Conservation (phyloP, 1,139 yeast genomes). For the Taphrina confusa region DNA sequence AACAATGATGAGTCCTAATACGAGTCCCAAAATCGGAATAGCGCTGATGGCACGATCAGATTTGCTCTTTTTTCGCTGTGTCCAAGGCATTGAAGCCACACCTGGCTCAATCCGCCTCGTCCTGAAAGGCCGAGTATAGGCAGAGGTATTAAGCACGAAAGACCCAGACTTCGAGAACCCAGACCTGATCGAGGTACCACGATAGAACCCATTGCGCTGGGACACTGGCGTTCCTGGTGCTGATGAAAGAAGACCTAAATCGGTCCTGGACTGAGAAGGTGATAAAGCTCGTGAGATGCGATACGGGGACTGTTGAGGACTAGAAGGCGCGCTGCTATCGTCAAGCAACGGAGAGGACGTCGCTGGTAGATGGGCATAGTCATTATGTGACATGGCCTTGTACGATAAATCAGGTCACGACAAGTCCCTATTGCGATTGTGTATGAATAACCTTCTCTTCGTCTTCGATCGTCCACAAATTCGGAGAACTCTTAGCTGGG, state of each 20-base stretch:
- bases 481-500: too few relatives aligned
- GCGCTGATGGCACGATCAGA: conserved; percentile 6
- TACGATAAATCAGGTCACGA: too few relatives aligned
- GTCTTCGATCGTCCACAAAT: too few relatives aligned
- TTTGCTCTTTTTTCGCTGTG: conserved; percentile 14
- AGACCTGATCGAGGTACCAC: conserved; percentile 5
- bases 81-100: conserved; percentile 16
- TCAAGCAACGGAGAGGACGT: conserved; percentile 5
- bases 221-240: conserved; percentile 6
- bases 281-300: conserved; percentile 24
- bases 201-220: background rate
- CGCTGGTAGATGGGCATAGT: conserved; percentile 8
- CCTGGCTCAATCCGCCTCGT: conserved; percentile 18
- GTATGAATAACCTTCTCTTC: too few relatives aligned
- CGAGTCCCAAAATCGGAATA: conserved; percentile 33
- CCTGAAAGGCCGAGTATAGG: conserved; percentile 27
- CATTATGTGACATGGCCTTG: conserved; percentile 1
- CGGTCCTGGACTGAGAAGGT: conserved; percentile 19
- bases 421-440: too few relatives aligned
- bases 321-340: conserved; percentile 1
- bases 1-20: conserved; percentile 35
- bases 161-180: conserved; percentile 27
- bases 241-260: conserved; percentile 7
- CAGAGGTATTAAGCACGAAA: conserved; percentile 31
- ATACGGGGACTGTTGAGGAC: conserved; percentile 14